Evolutionary conservation across 768 basidiomycete genomes (phyloP).

Genomic region (Macrolepiota albuminosa): DNA sequence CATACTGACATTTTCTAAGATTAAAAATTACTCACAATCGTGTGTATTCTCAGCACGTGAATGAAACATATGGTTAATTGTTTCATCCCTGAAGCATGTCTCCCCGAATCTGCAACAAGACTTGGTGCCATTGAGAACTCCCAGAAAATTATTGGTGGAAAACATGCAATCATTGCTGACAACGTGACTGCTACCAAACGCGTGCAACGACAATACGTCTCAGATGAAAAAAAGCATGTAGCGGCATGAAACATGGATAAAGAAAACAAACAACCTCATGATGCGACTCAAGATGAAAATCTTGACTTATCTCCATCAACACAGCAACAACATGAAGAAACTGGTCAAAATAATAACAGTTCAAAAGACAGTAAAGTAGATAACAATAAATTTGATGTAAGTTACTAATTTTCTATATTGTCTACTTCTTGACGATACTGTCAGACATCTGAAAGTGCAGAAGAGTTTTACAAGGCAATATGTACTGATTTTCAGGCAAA

Average conservation of each 20-base stretch:
- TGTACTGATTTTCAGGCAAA: not conserved
- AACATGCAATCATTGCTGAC: not conserved
- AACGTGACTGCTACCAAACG: not conserved
- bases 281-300: not conserved
- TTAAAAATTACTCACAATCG: too few relatives aligned
- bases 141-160: not conserved
- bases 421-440: too few relatives aligned
- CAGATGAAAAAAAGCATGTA: not conserved
- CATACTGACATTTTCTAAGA: too few relatives aligned
- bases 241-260: too few relatives aligned
- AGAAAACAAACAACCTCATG: not conserved
- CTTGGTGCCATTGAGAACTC: not conserved
- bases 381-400: not conserved
- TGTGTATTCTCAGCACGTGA: too few relatives aligned
- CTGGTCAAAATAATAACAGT: not conserved
- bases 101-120: not conserved
- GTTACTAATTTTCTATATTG: too few relatives aligned
- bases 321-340: not conserved
- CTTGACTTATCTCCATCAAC: not conserved
- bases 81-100: not conserved
- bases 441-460: too few relatives aligned
- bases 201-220: not conserved
- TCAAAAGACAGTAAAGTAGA: not conserved
- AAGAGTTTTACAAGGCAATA: not conserved
- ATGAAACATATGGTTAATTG: too few relatives aligned